Percentiles rank a stretch among this genome's conserved stretches.
phyloP scores from a whole-genome alignment of 2,329 filamentous ascomycete species.

The Aspergillus sclerotialis region DNA sequence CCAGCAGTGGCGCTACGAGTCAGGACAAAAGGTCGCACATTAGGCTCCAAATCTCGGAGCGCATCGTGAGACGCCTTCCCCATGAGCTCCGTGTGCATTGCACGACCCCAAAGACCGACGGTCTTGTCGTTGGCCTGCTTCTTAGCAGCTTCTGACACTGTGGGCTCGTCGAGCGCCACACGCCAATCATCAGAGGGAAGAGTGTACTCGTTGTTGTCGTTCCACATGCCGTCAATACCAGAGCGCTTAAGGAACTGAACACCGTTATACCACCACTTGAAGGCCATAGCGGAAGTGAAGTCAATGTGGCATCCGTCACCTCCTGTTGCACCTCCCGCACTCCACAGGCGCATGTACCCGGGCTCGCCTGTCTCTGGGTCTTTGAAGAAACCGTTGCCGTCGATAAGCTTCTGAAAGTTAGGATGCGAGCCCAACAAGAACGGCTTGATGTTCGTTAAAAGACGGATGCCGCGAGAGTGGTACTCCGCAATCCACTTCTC shows the following conservation, averaged over 20 bases:
- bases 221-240: slow-evolving; percentile 70
- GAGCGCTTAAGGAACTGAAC: slow-evolving; percentile 54
- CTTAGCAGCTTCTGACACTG: slow-evolving; percentile 30
- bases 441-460: slow-evolving; percentile 67
- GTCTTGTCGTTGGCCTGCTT: slow-evolving; percentile 40
- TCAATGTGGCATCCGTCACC: slow-evolving; percentile 66
- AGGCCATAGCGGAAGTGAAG: slow-evolving; percentile 62
- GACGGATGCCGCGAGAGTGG: slow-evolving; percentile 57
- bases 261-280: slow-evolving; percentile 65
- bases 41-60: slow-evolving; percentile 51
- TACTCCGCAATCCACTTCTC: slow-evolving; percentile 56
- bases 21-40: slow-evolving; percentile 59
- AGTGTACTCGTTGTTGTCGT: slow-evolving; percentile 72
- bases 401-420: slow-evolving; percentile 55
- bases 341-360: slow-evolving; percentile 61
- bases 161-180: slow-evolving; percentile 47
- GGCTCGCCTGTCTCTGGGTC: slow-evolving; percentile 48
- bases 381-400: slow-evolving; percentile 56
- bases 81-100: slow-evolving; percentile 64
- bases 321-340: slow-evolving; percentile 62
- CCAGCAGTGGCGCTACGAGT: slow-evolving; percentile 65
- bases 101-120: slow-evolving; percentile 63
- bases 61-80: slow-evolving; percentile 65
- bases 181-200: slow-evolving; percentile 60
- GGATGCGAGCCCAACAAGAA: slow-evolving; percentile 63